Percentiles rank a stretch among this genome's conserved stretches.
phyloP scores from a whole-genome alignment of 2,329 filamentous ascomycete species.

The Phialophora chinensis region DNA sequence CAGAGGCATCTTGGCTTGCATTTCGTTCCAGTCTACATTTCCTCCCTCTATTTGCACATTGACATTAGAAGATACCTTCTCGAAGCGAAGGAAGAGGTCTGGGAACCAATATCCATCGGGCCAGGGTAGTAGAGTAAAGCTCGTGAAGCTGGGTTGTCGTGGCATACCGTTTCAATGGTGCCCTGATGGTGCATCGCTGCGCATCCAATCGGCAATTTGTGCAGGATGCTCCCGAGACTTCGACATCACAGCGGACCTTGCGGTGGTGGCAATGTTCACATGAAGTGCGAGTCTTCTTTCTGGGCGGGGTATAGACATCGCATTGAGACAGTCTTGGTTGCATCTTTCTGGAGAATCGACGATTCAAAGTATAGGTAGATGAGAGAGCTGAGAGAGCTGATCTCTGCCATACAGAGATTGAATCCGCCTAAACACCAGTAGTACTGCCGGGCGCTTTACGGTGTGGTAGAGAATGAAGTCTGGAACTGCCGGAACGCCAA shows the following conservation, averaged over 20 bases:
- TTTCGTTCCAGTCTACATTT: conserved; percentile 6
- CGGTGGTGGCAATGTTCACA: conserved; percentile 4
- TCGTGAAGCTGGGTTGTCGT: conserved; percentile 1
- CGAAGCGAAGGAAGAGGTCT: background rate
- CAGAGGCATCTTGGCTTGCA: conserved; percentile 4
- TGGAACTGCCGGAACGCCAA: background rate
- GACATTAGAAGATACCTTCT: conserved; percentile 1
- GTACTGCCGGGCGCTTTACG: conserved; percentile 1
- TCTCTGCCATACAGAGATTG: conserved; percentile 1
- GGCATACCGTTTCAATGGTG: conserved; percentile 6
- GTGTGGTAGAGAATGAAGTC: background rate
- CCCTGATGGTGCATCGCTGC: conserved; percentile 5
- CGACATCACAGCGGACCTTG: conserved; percentile 5
- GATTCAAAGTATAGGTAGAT: conserved; percentile 2
- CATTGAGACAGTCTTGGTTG: background rate
- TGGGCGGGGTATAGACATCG: background rate
- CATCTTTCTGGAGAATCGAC: conserved; percentile 1
- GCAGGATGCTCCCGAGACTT: background rate
- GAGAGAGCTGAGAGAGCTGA: conserved; percentile 1
- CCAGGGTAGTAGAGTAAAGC: background rate
- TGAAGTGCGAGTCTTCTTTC: conserved; percentile 1
- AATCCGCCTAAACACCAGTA: background rate
- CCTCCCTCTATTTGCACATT: conserved; percentile 6
- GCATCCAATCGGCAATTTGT: conserved; percentile 2
- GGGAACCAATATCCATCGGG: background rate